Evolutionary conservation across 257 asterid genomes (phyloP), one percentile per base, ranked within the genome.

Genomic region (Henckelia pumila): DNA sequence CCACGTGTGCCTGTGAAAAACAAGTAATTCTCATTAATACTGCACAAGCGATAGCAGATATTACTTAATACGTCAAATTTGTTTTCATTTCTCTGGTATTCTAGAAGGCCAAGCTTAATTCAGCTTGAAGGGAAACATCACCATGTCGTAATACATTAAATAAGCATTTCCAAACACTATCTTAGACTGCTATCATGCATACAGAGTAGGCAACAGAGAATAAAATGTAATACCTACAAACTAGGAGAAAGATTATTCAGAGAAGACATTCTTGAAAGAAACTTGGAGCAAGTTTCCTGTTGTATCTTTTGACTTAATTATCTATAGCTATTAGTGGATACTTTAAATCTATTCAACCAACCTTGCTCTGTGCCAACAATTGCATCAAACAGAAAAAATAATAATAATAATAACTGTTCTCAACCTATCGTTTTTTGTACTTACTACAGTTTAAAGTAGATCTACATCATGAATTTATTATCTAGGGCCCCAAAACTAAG

Each of bases 1-100:
- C 98, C 28, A 90, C 93, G 49, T 93, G 89, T 47, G 98, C 98
- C 98, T 90, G 83, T 61, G 25, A 66, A 72, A 75, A 73, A 61
- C 66, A 65, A 67, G 57, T 47, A 55, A 35, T 9, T 0, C 40
- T 35, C 14, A 35, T 35, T 1, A 35, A 2, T 10, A 35, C 14
- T 35, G 47, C 4, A 35, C 47, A 35, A 6, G 47, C 2, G 4
- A 35, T 35, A 16, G 16, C 16, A 8, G 16, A 2, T 8, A 35
- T 35, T 10, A 13, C 19, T 10, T 37, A 13, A 44, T 3, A 11
- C 3, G 14, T 44, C 52, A 44, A 37, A 13, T 44, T 44, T 44
- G 19, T 44, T 44, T 19, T 44, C 52, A 44, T 44, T 44, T 44
- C 52, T 44, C 3, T 7, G 3, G 16, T 0, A 35, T 35, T 33